Evolutionary conservation across 2,329 filamentous ascomycete genomes (phyloP), one percentile per base, ranked within the genome.

Genomic region (Colletotrichum lini): DNA sequence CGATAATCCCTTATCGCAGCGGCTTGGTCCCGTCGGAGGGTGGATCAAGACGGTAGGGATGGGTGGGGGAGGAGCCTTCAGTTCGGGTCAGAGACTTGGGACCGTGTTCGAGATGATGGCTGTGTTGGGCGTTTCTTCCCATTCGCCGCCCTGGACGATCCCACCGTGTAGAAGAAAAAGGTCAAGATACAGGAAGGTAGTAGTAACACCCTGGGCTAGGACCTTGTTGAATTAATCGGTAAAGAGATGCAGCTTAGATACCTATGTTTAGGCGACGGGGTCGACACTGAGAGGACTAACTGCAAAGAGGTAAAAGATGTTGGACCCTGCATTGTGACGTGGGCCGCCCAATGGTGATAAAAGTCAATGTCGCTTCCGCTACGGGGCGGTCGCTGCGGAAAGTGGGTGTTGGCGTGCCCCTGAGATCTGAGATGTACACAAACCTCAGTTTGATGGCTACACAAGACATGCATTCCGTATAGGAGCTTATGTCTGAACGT

Each of bases 1-100:
- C 68, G 52, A 67, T 67, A 61, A 71, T 62, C 68, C 50, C 57
- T 70, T 71, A 35, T 52, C 68, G 44, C 45, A 21, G 38, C 57
- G 50, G 53, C 38, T 54, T 58, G 53, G 60, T 61, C 38, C 64
- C 50, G 38, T 47, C 15, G 52, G 23, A 45, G 23, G 44, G 64
- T 71, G 67, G 67, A 61, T 52, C 26, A 38, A 52, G 47, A 38
- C n/a, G 64, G 58, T 44, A 49, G 38, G 67, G 54, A 70, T 60
- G 30, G 62, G 61, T 35, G 18, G 60, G 66, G 21, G 52, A 45
- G 44, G n/a, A 65, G 44, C 44, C 21, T 56, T 42, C 6, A 23
- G 35, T 56, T 62, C 35, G 18, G 45, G 47, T 45, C 67, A 52
- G 23, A 30, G 45, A 26, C 38, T 56, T 65, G 67, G 30, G 45